phyloP scores from a whole-genome alignment of 2,329 filamentous ascomycete genomes.

The Pseudogymnoascus sp. region DNA sequence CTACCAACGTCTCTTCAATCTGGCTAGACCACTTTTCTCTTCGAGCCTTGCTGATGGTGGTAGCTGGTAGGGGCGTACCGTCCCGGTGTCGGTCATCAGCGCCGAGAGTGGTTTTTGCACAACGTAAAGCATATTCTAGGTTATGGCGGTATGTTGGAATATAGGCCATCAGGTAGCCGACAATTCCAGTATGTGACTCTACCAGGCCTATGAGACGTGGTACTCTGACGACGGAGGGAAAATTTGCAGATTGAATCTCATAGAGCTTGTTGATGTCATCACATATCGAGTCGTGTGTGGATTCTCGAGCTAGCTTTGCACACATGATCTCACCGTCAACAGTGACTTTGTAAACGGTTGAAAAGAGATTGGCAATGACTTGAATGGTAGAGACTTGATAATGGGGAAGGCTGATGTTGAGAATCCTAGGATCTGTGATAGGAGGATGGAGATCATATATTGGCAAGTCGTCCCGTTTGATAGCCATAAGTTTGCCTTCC shows the following conservation, averaged over 20 bases:
- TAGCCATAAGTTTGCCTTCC: neutral
- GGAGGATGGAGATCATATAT: neutral
- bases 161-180: neutral
- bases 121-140: neutral
- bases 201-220: neutral
- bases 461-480: neutral
- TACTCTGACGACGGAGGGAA: neutral
- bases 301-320: neutral
- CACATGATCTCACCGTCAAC: neutral
- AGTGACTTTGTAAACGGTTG: neutral
- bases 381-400: neutral
- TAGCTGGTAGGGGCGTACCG: neutral
- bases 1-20: neutral
- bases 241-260: neutral
- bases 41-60: neutral
- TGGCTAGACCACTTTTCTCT: neutral
- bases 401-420: neutral
- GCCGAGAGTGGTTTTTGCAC: neutral
- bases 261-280: neutral
- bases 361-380: neutral
- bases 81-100: neutral
- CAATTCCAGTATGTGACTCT: neutral
- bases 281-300: neutral
- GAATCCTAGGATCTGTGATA: neutral
- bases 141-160: neutral